phyloP scores from a whole-genome alignment of 441 rosid genomes.

The Heliophila coronopifolia region DNA sequence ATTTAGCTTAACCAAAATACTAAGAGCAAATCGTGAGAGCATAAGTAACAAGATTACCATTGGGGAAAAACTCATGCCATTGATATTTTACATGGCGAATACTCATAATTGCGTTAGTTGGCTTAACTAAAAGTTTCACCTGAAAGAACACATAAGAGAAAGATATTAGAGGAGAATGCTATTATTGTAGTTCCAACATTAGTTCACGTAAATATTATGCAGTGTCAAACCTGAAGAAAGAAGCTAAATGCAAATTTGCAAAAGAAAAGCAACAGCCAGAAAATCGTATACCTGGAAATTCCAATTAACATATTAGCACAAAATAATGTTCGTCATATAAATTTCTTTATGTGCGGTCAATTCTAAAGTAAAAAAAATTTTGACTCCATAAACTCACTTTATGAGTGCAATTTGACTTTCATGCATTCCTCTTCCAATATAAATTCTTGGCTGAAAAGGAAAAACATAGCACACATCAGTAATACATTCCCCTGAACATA shows the following conservation, averaged over 20 bases:
- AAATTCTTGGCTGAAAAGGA: slow-evolving; percentile 81
- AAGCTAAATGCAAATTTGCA: slow-evolving; percentile 73
- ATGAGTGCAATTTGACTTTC: slow-evolving; percentile 92
- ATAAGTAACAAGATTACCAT: slow-evolving; percentile 38
- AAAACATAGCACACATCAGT: slow-evolving; percentile 21
- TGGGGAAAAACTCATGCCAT: slow-evolving; percentile 93
- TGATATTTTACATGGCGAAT: slow-evolving; percentile 56
- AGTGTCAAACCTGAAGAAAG: slow-evolving; percentile 63
- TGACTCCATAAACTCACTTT: slow-evolving; percentile 58
- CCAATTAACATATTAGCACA: slow-evolving; percentile 15
- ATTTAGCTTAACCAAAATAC: slow-evolving; percentile 22
- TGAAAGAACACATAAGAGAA: slow-evolving; percentile 20
- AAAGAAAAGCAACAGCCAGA: slow-evolving; percentile 74
- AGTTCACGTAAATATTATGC: not conserved
- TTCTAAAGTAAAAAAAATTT: slow-evolving; percentile 7
- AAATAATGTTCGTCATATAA: slow-evolving; percentile 9
- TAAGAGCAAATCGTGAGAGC: slow-evolving; percentile 11
- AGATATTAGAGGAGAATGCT: slow-evolving; percentile 7
- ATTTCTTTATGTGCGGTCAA: not conserved
- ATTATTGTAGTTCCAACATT: not conserved
- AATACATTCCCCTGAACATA: slow-evolving; percentile 7
- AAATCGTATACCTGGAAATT: slow-evolving; percentile 72
- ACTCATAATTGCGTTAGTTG: slow-evolving; percentile 79
- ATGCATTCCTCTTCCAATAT: slow-evolving; percentile 98
- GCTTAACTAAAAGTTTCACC: slow-evolving; percentile 89